Conservation (phyloP, 2,329 filamentous ascomycete species). For the Thielaviopsis ethacetica region DNA sequence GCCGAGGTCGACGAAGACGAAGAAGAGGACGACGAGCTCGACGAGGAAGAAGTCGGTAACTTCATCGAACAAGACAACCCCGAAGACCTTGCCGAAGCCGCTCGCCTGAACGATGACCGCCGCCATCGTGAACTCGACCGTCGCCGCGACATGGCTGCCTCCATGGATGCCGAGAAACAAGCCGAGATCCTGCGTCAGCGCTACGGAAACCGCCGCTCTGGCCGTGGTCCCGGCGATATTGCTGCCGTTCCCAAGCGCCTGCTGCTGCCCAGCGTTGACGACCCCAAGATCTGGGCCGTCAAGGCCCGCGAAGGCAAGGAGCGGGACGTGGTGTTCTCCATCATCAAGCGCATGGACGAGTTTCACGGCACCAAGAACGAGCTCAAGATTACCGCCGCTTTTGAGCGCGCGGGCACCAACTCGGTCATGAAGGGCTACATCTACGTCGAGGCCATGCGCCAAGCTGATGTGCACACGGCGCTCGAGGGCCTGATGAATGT, state of each 20-base stretch:
- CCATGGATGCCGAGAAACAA: slow-evolving; percentile 85
- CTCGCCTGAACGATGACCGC: slow-evolving; percentile 72
- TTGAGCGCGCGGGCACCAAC: slow-evolving; percentile 67
- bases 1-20: slow-evolving; percentile 94
- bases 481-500: slow-evolving; percentile 76
- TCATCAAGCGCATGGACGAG: slow-evolving; percentile 81
- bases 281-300: slow-evolving; percentile 90
- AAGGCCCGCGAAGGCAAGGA: slow-evolving; percentile 93
- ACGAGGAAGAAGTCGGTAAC: slow-evolving; percentile 65
- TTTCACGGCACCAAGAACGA: slow-evolving; percentile 61
- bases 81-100: slow-evolving; percentile 70
- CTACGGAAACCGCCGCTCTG: slow-evolving; percentile 63
- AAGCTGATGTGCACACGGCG: slow-evolving; percentile 70
- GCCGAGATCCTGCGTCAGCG: slow-evolving; percentile 74
- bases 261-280: slow-evolving; percentile 80
- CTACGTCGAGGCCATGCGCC: slow-evolving; percentile 80
- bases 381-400: slow-evolving; percentile 72
- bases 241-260: slow-evolving; percentile 71
- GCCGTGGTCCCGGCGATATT: slow-evolving; percentile 49
- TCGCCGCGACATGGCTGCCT: slow-evolving; percentile 70
- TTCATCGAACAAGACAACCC: slow-evolving; percentile 83
- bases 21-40: slow-evolving; percentile 75
- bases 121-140: slow-evolving; percentile 89
- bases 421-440: slow-evolving; percentile 83
- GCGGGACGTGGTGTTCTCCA: slow-evolving; percentile 70